Conservation (phyloP, 2,329 filamentous ascomycete genomes). For the Xylariomycetidae sp. region DNA sequence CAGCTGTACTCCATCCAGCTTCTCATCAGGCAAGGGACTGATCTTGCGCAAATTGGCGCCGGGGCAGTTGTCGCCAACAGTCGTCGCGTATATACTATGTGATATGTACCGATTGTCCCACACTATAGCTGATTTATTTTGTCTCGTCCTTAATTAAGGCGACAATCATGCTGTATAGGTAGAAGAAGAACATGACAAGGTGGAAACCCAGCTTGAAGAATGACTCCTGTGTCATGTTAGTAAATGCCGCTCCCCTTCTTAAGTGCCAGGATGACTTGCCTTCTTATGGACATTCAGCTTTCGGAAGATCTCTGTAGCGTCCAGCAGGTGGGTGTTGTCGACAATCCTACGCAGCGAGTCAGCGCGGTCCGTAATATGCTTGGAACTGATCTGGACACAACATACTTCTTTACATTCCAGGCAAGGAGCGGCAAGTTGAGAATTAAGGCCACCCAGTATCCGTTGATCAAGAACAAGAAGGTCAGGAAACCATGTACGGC, state of each 20-base stretch:
- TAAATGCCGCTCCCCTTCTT: background rate
- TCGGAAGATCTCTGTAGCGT: conserved; percentile 98
- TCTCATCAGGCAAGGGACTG: too few relatives aligned
- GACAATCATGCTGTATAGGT: conserved; percentile 98
- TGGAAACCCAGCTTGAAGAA: conserved; percentile 99
- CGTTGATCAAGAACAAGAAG: conserved; percentile 94
- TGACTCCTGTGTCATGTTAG: conserved; percentile 65
- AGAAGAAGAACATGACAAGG: conserved; percentile 99
- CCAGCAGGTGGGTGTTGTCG: conserved; percentile 93
- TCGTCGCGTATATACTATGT: too few relatives aligned
- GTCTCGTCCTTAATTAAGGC: conserved; percentile 94
- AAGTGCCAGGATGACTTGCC: conserved; percentile 43
- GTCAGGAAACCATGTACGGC: conserved; percentile 96
- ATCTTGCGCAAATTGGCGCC: too few relatives aligned
- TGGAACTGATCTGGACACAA: too few relatives aligned
- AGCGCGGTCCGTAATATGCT: too few relatives aligned
- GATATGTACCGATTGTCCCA: too few relatives aligned
- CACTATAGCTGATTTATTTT: conserved; percentile 56
- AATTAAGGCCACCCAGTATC: conserved; percentile 92
- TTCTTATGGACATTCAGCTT: conserved; percentile 99
- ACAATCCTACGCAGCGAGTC: conserved; percentile 63
- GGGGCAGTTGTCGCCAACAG: too few relatives aligned
- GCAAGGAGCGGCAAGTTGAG: conserved; percentile 87
- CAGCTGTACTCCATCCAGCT: too few relatives aligned
- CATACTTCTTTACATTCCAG: conserved; percentile 98